Percentiles rank a stretch among this genome's conserved stretches.
These are phyloP conservation scores for Clohesyomyces aquaticus DNA, from an alignment of 495 filamentous ascomycete species.

Conservation along the genomic window DNA sequence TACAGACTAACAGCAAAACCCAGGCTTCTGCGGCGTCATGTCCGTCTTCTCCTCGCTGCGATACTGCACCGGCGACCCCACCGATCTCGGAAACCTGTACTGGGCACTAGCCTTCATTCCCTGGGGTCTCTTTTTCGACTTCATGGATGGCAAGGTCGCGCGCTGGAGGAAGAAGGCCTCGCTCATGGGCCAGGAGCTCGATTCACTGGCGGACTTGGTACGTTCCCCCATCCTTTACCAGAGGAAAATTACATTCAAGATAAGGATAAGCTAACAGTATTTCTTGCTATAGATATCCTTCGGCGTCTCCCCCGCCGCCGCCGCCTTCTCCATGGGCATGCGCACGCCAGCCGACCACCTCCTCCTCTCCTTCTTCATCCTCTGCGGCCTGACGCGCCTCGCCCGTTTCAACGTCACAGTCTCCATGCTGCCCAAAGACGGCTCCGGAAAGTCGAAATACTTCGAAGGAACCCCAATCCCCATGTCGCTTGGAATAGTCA, in stretches of 20 bases:
- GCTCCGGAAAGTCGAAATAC: conserved; percentile 84
- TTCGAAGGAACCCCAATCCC: conserved; percentile 98
- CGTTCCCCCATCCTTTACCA: conserved; percentile 9
- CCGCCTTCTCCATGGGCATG: conserved; percentile 86
- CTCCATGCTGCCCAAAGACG: conserved; percentile 83
- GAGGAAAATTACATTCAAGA: too few relatives aligned
- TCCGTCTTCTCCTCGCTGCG: conserved; percentile 95
- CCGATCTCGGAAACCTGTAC: conserved; percentile 69
- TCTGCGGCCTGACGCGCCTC: conserved; percentile 90
- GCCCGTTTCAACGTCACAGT: conserved; percentile 98
- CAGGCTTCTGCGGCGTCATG: conserved; percentile 83
- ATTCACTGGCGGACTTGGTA: conserved; percentile 97
- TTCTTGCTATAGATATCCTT: conserved; percentile 88
- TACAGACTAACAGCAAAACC: conserved; percentile 7
- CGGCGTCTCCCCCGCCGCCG: conserved; percentile 83
- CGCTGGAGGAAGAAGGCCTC: conserved; percentile 94
- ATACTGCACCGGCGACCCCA: conserved; percentile 75
- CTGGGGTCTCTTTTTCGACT: conserved; percentile 95
- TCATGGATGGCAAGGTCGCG: conserved; percentile 96
- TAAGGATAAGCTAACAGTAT: too few relatives aligned
- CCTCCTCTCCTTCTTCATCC: conserved; percentile 85
- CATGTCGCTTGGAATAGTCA: conserved; percentile 77
- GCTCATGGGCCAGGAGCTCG: conserved; percentile 96
- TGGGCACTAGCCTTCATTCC: conserved; percentile 85
- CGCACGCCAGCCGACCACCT: conserved; percentile 86